These are phyloP conservation scores for Macrotyloma uniflorum DNA, from an alignment of 306 rosid species.

Conservation along the genomic window DNA sequence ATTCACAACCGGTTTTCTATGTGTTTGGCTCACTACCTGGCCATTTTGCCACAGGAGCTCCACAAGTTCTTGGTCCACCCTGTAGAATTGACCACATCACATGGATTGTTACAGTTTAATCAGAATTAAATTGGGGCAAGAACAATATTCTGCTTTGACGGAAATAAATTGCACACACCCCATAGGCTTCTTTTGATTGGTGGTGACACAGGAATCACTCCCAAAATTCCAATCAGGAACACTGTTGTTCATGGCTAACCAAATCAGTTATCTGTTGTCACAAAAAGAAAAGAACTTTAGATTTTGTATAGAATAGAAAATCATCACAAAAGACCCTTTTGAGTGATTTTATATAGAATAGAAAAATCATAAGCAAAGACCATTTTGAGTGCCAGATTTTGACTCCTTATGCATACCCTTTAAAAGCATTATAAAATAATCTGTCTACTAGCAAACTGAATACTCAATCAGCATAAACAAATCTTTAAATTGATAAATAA, in stretches of 20 bases:
- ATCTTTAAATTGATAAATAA: conserved; percentile 1
- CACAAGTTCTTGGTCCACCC: conserved; percentile 74
- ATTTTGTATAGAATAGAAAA: conserved; percentile 18
- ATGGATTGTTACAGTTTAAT: conserved; percentile 26
- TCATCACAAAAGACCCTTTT: conserved; percentile 11
- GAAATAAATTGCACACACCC: conserved; percentile 63
- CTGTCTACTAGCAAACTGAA: neutral
- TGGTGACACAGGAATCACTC: conserved; percentile 52
- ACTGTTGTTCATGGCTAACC: conserved; percentile 65
- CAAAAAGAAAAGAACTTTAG: conserved; percentile 33
- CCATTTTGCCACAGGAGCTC: conserved; percentile 93
- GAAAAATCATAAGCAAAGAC: conserved; percentile 15
- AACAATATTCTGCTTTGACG: conserved; percentile 30
- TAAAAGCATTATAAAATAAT: conserved; percentile 34
- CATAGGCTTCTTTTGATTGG: conserved; percentile 62
- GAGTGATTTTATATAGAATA: conserved; percentile 14
- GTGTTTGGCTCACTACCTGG: conserved; percentile 81
- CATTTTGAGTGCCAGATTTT: conserved; percentile 25
- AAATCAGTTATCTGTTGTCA: conserved; percentile 47
- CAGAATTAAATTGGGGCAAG: conserved; percentile 33
- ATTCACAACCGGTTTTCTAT: conserved; percentile 45
- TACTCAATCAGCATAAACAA: conserved; percentile 28
- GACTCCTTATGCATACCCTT: conserved; percentile 4
- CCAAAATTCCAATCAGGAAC: conserved; percentile 75
- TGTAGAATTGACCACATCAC: conserved; percentile 49